These are phyloP conservation scores for Pyrrhoderma lamaoense DNA, from an alignment of 1,284 basidiomycete genomes.

Conservation along the genomic window DNA sequence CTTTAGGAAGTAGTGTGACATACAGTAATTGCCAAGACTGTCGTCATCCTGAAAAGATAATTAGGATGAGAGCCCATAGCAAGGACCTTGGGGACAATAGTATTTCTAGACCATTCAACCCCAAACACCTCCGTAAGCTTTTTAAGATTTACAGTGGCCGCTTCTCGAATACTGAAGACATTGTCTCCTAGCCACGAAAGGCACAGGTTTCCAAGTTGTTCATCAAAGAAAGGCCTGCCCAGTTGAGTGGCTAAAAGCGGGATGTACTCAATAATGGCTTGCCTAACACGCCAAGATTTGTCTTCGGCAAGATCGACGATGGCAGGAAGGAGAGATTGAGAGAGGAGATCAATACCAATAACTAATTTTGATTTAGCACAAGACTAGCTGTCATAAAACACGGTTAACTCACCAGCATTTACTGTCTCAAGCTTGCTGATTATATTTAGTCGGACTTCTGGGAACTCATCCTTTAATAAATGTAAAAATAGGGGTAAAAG, in stretches of 20 bases:
- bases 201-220: slow-evolving; percentile 93
- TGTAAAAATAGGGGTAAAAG: slow-evolving; percentile 96
- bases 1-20: slow-evolving; percentile 26
- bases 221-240: slow-evolving; percentile 96
- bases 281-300: slow-evolving; percentile 99
- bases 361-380: slow-evolving; percentile 41
- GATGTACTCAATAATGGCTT: slow-evolving; percentile 99
- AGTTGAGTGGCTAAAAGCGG: slow-evolving; percentile 93
- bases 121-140: slow-evolving; percentile 99
- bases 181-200: slow-evolving; percentile 99
- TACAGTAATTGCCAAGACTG: slow-evolving; percentile 97
- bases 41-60: slow-evolving; percentile 98
- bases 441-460: slow-evolving; percentile 95
- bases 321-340: slow-evolving; percentile 93
- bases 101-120: slow-evolving; percentile 92
- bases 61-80: slow-evolving; percentile 97
- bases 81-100: slow-evolving; percentile 97
- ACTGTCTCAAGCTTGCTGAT: slow-evolving; percentile 99
- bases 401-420: slow-evolving; percentile 65
- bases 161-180: slow-evolving; percentile 96
- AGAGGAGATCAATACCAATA: slow-evolving; percentile 94
- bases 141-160: slow-evolving; percentile 94
- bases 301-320: slow-evolving; percentile 98
- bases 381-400: background rate
- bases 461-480: slow-evolving; percentile 97